Base-by-base conservation (phyloP, 371 early-diverging fungal species). In the Caulochytrium protostelioides region DNA sequence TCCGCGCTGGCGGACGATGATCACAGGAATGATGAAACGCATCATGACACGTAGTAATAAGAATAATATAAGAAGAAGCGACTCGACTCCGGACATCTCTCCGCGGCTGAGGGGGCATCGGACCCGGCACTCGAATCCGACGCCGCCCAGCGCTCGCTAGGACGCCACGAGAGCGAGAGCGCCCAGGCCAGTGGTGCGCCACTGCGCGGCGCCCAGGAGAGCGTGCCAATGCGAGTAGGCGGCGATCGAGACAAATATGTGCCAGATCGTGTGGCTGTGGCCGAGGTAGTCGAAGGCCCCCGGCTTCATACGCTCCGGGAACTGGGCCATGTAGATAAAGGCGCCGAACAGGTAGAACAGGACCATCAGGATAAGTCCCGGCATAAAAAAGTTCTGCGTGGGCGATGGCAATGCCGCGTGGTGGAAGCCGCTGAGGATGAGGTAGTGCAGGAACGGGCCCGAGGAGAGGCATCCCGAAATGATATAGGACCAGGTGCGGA, bases 231-330 rank as follows among this genome's bases (percentile, higher is more conserved):
- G 72, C 37, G 49, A 69, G 56, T 62, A 71, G 34, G 72, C 70
- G 12, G 74, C 77, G 2, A 63, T 69, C 23, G 73, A 62, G 0
- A 79, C 77, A 44, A 64, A 64, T 14, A 74, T 35, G 53, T 82
- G 83, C 83, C 83, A 82, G 22, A 73, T 47, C 41, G 75, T 76
- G 47, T 82, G 83, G 9, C 76, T 75, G 35, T 77, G 74, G 13
- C 70, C 70, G 36, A 70, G 41, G 18, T 57, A 54, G 42, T 83
- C 81, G 49, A 79, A 78, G 39, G 54, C 55, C 6, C 83, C 83
- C 0, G 78, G 79, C 48, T 60, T 65, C 18, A 60, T 59, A 35
- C 65, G 59, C 48, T 83, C 81, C 5, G 81, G 83, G 34, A 72
- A 55, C 35, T 74, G 66, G 25, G 64, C 61, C 12, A 70, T 74